phyloP scores from a whole-genome alignment of 441 rosid species.

The Erodium trifolium region DNA sequence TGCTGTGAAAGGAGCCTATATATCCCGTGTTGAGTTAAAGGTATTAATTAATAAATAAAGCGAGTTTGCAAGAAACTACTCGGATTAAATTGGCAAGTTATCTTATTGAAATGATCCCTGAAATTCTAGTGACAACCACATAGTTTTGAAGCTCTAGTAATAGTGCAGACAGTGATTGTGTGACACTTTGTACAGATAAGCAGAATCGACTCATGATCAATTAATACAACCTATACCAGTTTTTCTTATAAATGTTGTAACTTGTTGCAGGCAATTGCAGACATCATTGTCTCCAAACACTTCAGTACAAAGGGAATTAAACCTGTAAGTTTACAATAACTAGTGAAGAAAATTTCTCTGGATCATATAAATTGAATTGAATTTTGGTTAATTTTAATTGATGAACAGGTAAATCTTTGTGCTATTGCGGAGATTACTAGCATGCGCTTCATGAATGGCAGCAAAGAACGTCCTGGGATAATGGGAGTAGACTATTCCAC shows the following conservation, averaged over 20 bases:
- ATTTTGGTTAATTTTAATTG: neutral
- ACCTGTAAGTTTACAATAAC: conserved; percentile 46
- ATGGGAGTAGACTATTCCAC: conserved; percentile 75
- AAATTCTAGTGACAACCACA: too few species aligned
- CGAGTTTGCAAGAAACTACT: too few species aligned
- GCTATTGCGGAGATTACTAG: conserved; percentile 79
- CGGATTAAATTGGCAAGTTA: too few species aligned
- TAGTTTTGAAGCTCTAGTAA: too few species aligned
- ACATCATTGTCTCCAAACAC: conserved; percentile 65
- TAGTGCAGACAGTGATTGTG: neutral
- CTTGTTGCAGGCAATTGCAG: conserved; percentile 63
- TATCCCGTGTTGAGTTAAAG: conserved; percentile 72
- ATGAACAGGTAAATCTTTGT: conserved; percentile 60
- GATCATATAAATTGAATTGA: neutral
- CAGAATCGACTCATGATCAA: neutral
- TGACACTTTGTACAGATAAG: neutral
- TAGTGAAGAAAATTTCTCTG: neutral
- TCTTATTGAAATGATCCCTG: too few species aligned
- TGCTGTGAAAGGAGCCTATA: conserved; percentile 49
- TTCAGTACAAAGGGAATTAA: conserved; percentile 57
- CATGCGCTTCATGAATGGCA: conserved; percentile 67
- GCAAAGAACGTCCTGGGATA: conserved; percentile 46
- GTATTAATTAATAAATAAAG: conserved; percentile 24
- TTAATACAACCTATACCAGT: too few species aligned
- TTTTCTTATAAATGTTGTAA: too few species aligned